A percentile compares a stretch with the other conserved stretches of the same genome.
Conservation (phyloP, 2,329 filamentous ascomycete species). For the Talaromyces sp. region DNA sequence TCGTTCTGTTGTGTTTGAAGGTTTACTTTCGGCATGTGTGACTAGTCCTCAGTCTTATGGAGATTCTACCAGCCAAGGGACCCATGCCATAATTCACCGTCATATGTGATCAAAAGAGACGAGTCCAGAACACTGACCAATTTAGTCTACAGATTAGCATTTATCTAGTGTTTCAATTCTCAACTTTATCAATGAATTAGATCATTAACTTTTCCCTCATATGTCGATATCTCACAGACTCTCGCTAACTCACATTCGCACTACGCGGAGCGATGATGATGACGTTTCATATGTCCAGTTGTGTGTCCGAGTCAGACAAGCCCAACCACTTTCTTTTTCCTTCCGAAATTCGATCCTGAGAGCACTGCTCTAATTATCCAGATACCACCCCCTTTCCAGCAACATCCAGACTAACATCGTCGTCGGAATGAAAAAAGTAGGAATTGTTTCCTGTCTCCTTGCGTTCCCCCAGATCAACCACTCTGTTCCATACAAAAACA, state of each 20-base stretch:
- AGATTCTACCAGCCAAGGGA: not conserved
- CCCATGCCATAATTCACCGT: not conserved
- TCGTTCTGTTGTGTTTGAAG: not conserved
- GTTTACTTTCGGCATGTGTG: not conserved
- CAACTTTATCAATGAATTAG: not conserved
- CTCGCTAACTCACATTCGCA: not conserved
- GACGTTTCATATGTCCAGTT: not conserved
- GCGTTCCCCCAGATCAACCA: constrained; percentile 14
- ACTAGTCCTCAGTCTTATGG: not conserved
- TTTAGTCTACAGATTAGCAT: not conserved
- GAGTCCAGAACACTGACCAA: not conserved
- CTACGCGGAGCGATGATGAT: not conserved
- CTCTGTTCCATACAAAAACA: constrained; percentile 21
- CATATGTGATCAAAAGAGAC: not conserved
- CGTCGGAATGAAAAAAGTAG: constrained; percentile 6
- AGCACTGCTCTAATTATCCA: constrained; percentile 9
- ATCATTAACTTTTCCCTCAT: not conserved
- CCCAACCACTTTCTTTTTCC: not conserved
- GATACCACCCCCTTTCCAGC: constrained; percentile 9
- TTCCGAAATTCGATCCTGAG: not conserved
- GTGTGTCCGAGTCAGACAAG: not conserved
- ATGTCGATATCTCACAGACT: not conserved
- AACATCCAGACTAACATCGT: constrained; percentile 13
- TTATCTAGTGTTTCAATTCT: not conserved
- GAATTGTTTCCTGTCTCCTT: constrained; percentile 3